Percentiles rank a stretch among this genome's conserved stretches.
Evolutionary conservation across 768 basidiomycete genomes (phyloP).

Genomic region (Lactarius quietus): DNA sequence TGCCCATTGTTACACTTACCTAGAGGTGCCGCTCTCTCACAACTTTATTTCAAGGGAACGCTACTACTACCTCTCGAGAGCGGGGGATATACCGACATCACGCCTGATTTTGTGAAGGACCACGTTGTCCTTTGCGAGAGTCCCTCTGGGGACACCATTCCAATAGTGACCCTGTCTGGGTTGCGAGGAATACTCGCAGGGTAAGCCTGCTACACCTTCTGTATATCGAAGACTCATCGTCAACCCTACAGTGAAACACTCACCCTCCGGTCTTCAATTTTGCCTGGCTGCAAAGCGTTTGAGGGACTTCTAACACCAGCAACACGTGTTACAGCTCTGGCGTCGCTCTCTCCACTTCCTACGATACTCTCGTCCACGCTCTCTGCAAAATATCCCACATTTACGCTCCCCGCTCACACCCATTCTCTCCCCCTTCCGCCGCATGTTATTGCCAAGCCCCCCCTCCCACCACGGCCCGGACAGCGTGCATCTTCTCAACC

Average conservation of each 20-base stretch:
- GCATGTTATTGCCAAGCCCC: conserved; percentile 27
- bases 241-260: conserved; percentile 34
- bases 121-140: conserved; percentile 71
- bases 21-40: background rate
- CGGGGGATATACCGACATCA: conserved; percentile 52
- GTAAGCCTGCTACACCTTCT: conserved; percentile 38
- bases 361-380: conserved; percentile 29
- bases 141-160: conserved; percentile 41
- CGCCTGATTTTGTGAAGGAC: conserved; percentile 75
- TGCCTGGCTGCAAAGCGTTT: conserved; percentile 41
- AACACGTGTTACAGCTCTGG: conserved; percentile 37
- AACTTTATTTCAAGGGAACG: conserved; percentile 53
- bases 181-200: conserved; percentile 65
- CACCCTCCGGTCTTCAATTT: conserved; percentile 44
- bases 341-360: conserved; percentile 56
- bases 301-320: conserved; percentile 37
- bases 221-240: conserved; percentile 6
- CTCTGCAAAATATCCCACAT: conserved; percentile 50
- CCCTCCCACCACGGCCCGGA: conserved; percentile 34
- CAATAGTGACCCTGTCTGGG: conserved; percentile 78
- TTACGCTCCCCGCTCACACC: conserved; percentile 41
- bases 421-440: conserved; percentile 35
- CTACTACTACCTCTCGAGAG: conserved; percentile 72
- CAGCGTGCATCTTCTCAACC: conserved; percentile 24
- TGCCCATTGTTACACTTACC: conserved; percentile 27